Evolutionary conservation across 495 filamentous ascomycete genomes (phyloP), one percentile per base, ranked within the genome.

Genomic region (Penicillium verhagenii): DNA sequence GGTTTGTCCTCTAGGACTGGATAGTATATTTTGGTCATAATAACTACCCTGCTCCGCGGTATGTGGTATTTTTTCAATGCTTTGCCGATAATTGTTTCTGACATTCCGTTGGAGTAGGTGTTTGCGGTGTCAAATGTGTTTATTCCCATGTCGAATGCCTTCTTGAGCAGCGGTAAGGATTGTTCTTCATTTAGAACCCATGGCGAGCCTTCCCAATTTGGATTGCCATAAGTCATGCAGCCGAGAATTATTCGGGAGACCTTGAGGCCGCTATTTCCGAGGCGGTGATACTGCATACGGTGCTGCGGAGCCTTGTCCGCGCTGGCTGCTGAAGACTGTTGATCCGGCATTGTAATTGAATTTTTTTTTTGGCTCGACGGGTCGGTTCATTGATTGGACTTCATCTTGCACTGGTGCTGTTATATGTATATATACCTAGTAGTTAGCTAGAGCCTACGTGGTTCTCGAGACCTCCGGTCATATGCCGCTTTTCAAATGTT

Each of bases 11-110:
- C 63, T 6, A 86, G 82, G 37, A 81, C 78, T 7, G 69, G 69
- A 52, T 84, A 84, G 70, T 74, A 84, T 60, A 84, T 84, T 72
- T 92, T 92, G 23, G 80, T 85, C 64, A 91, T 76, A 61, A 92
- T 83, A 26, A 90, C 80, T 25, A 93, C 72, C 58, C 80, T 84
- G 38, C 81, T 72, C 13, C 89, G 83, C 2, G 88, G 89, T 57
- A 93, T 91, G n/a, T 77, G 71, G 70, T 86, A 90, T 58, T 82
- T 69, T 61, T 79, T 80, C 26, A 92, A 66, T 2, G 86, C 86
- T 66, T 89, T 90, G 55, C 80, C 87, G 48, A 92, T 76, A 56
- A 91, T 84, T 31, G 72, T 56, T 67, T 92, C 89, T 11, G 83
- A 86, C 0, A 54, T 60, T 25, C 88, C 89, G 60, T 90, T 82